Evolutionary conservation across 495 filamentous ascomycete genomes (phyloP).

Genomic region (Extremus antarcticus): DNA sequence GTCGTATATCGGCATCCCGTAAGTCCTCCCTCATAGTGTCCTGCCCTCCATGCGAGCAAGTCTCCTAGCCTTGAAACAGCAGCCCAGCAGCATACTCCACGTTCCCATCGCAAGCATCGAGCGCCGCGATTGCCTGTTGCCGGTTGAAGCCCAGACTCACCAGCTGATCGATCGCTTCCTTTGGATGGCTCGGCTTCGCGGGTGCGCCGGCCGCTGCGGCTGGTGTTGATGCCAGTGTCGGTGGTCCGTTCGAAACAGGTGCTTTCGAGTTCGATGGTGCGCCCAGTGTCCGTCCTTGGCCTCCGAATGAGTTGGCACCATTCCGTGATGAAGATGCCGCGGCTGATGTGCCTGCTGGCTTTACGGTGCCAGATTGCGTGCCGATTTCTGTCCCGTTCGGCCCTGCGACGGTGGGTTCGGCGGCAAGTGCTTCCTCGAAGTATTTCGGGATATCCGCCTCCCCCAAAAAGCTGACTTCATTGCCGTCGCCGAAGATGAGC

Average conservation of each 20-base stretch:
- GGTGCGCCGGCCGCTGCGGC: neutral
- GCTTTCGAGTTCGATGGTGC: neutral
- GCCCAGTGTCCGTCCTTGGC: slow-evolving; percentile 14
- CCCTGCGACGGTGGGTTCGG: slow-evolving; percentile 79
- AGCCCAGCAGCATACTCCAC: slow-evolving; percentile 77
- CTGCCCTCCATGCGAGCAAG: too few relatives aligned
- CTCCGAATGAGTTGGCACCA: slow-evolving; percentile 8
- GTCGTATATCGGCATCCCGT: too few relatives aligned
- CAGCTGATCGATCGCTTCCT: slow-evolving; percentile 58
- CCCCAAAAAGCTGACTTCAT: slow-evolving; percentile 78
- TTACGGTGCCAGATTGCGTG: slow-evolving; percentile 70
- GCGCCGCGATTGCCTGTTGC: slow-evolving; percentile 63
- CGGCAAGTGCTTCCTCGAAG: slow-evolving; percentile 54
- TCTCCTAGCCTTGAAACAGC: slow-evolving; percentile 53
- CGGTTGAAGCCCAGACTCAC: slow-evolving; percentile 68
- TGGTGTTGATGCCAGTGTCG: neutral
- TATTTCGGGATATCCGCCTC: slow-evolving; percentile 87
- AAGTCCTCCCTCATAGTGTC: too few relatives aligned
- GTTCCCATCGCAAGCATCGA: slow-evolving; percentile 78
- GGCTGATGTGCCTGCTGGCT: slow-evolving; percentile 39
- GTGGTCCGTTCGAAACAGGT: slow-evolving; percentile 1
- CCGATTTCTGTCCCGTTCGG: slow-evolving; percentile 79
- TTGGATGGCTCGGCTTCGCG: slow-evolving; percentile 1
- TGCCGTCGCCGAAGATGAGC: slow-evolving; percentile 68
- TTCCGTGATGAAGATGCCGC: slow-evolving; percentile 22